Evolutionary conservation across 768 basidiomycete species (phyloP), one percentile per base, ranked within the genome.

Genomic region (Amanita rubescens): DNA sequence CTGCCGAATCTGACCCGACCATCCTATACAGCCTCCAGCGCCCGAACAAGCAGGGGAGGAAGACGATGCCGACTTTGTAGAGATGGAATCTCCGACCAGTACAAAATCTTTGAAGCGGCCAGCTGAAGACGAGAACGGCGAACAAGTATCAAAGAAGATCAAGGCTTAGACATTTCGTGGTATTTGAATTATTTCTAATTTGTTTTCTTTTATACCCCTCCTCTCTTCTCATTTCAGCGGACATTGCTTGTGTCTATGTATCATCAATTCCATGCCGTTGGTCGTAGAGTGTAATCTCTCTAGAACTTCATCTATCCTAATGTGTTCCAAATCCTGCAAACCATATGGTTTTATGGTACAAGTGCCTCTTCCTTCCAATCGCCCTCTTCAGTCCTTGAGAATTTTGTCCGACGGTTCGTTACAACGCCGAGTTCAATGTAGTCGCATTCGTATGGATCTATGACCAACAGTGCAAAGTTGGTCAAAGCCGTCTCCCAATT

Each of bases 361-460:
- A 89, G 55, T n/a, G 74, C 71, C 58, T 76, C 72, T 64, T 84
- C 84, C 47, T 67, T 65, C 80, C 89, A 90, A 27, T 64, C 65
- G 3, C 71, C 74, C 6, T 66, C 63, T 7, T 62, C 62, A 27
- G 66, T 70, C 61, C 75, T 74, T 58, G 67, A 73, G 53, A 80
- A 89, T 49, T 67, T 63, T 24, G 79, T 81, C 62, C 89, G 69
- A 57, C 73, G 72, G 58, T 89, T 77, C 8, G 85, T 86, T 20
- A 69, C 53, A 17, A 74, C 70, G 0, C 69, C 75, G 27, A 92
- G 59, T 62, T 87, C 86, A 14, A 84, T 62, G 67, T 78, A 79
- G 63, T 94, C 91, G 32, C 91, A 80, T 51, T 79, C 75, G 1
- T 68, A 60, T 1, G 89, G 85, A 60, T 92, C 89, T 27, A 93